Base-by-base conservation (phyloP, 2,329 filamentous ascomycete species). In the Claviceps paspali region DNA sequence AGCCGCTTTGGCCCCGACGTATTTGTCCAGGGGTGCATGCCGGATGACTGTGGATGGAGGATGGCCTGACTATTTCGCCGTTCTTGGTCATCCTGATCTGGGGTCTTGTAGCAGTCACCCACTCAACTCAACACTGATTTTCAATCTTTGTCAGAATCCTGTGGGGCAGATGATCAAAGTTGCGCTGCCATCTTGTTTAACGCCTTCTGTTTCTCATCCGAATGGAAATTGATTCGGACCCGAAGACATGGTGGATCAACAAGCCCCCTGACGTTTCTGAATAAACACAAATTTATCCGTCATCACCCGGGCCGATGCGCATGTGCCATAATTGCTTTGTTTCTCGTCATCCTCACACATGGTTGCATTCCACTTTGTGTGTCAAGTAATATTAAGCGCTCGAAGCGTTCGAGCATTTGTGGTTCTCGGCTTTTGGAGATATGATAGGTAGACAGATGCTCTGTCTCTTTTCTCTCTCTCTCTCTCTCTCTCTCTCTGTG, bases 151-250 rank as follows among this genome's bases (percentile, higher is more conserved):
- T n/a, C 23, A 15, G 17, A 24, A 24, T 29, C n/a, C 22, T 35
- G 32, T 27, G 29, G 33, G 33, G n/a, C 29, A 6, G 9, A 35
- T 19, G 11, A 33, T 35, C 17, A 22, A 24, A 15, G 23, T 29
- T n/a, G 29, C 24, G n/a, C 19, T 36, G 23, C 22, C 10, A n/a
- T 27, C 19, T 33, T 33, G 14, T 28, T 28, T 24, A 30, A 33
- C 18, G 35, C 38, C 24, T 15, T 30, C 38, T 26, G 9, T 22
- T 33, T 22, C 14, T 26, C 21, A 37, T 36, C 38, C 38, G 38
- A 37, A 33, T 37, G 29, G 24, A 24, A 40, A 29, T 30, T 29
- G 24, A 33, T 24, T 40, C 38, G 38, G 38, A 28, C 21, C 38
- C 38, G 38, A 40, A 36, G 30, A 15, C 34, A 37, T 18, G 38